phyloP scores from a whole-genome alignment of 371 early-diverging fungal genomes.

The Zancudomyces culisetae region DNA sequence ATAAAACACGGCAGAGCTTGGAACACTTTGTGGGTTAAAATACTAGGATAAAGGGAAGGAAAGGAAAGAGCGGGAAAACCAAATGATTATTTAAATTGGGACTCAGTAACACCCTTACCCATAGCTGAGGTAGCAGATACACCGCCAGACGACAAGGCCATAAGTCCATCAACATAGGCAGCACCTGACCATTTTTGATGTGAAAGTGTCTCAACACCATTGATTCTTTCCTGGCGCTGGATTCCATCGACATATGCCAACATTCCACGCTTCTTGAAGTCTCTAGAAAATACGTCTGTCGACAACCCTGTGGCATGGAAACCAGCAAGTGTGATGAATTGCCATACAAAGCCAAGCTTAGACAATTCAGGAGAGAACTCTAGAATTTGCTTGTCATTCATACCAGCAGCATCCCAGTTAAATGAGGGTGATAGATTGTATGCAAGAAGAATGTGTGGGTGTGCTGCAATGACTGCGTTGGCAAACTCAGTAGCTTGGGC shows the following conservation, averaged over 20 bases:
- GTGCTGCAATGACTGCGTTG: conserved; percentile 46
- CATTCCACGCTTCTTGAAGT: conserved; percentile 82
- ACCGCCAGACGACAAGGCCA: conserved; percentile 85
- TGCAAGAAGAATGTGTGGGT: conserved; percentile 47
- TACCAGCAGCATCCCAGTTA: conserved; percentile 96
- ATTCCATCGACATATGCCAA: conserved; percentile 83
- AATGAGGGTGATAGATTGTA: conserved; percentile 96
- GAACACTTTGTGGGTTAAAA: no score
- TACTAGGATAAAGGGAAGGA: no score
- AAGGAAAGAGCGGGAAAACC: no score
- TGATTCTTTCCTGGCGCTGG: conserved; percentile 81
- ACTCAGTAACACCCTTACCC: conserved; percentile 80
- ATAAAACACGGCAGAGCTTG: no score
- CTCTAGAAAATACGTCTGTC: conserved; percentile 73
- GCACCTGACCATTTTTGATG: conserved; percentile 99
- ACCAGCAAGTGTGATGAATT: conserved; percentile 95
- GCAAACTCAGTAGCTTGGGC: conserved; percentile 86
- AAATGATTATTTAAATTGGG: conserved; percentile 45
- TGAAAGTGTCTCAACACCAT: conserved; percentile 80
- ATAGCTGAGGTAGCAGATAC: conserved; percentile 91
- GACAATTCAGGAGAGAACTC: conserved; percentile 64
- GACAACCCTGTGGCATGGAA: conserved; percentile 71
- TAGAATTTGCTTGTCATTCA: conserved; percentile 75
- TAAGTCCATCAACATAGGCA: conserved; percentile 77
- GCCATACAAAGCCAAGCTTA: conserved; percentile 90